Conservation (phyloP, 768 basidiomycete genomes). For the Gyrodon lividus region DNA sequence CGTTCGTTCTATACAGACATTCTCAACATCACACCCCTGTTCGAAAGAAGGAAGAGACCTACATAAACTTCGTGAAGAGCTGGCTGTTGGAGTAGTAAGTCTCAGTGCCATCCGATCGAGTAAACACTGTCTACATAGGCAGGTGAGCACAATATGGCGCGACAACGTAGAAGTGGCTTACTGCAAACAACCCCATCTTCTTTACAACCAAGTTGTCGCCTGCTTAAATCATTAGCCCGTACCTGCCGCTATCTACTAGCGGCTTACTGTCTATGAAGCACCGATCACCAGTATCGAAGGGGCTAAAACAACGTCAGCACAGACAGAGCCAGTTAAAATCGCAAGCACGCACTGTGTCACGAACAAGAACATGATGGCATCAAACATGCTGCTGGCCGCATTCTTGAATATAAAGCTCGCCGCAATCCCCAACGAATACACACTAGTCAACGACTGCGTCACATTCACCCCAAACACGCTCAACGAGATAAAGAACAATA, state of each 20-base stretch:
- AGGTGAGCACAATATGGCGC: neutral
- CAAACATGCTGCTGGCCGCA: conserved; percentile 69
- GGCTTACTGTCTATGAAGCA: conserved; percentile 64
- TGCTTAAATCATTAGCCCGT: conserved; percentile 22
- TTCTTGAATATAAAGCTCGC: conserved; percentile 82
- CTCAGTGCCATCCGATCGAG: conserved; percentile 71
- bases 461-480: conserved; percentile 71
- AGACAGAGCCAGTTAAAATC: neutral
- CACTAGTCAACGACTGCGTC: conserved; percentile 62
- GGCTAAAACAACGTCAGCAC: conserved; percentile 39
- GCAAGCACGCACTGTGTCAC: conserved; percentile 68
- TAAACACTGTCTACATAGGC: conserved; percentile 56
- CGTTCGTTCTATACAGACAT: conserved; percentile 52
- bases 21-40: neutral
- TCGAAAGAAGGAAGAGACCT: conserved; percentile 20
- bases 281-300: conserved; percentile 82
- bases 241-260: neutral
- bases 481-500: conserved; percentile 72
- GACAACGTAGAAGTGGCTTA: conserved; percentile 26
- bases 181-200: conserved; percentile 77
- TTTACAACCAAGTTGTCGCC: conserved; percentile 74
- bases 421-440: conserved; percentile 71
- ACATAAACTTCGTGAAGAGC: conserved; percentile 75
- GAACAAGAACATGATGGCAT: conserved; percentile 79
- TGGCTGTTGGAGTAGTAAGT: conserved; percentile 83